phyloP scores from a whole-genome alignment of 306 rosid species.

The Cicer judaicum region DNA sequence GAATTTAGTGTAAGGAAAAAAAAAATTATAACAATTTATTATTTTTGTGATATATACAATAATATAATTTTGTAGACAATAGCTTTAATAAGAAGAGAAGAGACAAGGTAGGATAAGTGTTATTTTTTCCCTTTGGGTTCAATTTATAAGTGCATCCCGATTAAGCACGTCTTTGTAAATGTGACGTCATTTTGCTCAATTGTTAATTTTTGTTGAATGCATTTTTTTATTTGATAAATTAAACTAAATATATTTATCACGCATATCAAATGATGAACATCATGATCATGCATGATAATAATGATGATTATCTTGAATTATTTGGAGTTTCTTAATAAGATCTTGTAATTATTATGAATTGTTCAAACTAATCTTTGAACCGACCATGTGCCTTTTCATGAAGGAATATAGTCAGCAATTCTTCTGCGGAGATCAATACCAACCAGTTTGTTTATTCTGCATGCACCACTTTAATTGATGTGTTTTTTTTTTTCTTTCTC shows the following conservation, averaged over 20 bases:
- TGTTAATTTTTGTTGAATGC: not conserved
- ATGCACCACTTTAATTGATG: conserved; percentile 46
- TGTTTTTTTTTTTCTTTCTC: not conserved
- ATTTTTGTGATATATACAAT: too few species aligned
- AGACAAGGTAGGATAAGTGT: too few species aligned
- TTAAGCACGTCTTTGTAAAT: not conserved
- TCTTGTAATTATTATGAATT: conserved; percentile 41
- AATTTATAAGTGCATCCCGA: not conserved
- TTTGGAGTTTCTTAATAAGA: conserved; percentile 47
- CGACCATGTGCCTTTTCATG: conserved; percentile 46
- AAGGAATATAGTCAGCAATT: conserved; percentile 36
- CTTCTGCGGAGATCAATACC: conserved; percentile 37
- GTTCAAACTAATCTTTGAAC: conserved; percentile 39
- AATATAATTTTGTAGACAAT: too few species aligned
- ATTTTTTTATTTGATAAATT: not conserved
- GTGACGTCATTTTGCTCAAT: not conserved
- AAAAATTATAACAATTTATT: too few species aligned
- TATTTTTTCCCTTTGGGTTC: not conserved
- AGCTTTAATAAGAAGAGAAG: too few species aligned
- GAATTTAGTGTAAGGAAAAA: too few species aligned
- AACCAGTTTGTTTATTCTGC: conserved; percentile 37
- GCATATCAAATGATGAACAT: conserved; percentile 43
- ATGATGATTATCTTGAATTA: conserved; percentile 41
- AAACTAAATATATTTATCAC: not conserved
- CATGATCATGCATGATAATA: conserved; percentile 49